phyloP scores from a whole-genome alignment of 441 rosid species.

The Eugenia klotzschiana region DNA sequence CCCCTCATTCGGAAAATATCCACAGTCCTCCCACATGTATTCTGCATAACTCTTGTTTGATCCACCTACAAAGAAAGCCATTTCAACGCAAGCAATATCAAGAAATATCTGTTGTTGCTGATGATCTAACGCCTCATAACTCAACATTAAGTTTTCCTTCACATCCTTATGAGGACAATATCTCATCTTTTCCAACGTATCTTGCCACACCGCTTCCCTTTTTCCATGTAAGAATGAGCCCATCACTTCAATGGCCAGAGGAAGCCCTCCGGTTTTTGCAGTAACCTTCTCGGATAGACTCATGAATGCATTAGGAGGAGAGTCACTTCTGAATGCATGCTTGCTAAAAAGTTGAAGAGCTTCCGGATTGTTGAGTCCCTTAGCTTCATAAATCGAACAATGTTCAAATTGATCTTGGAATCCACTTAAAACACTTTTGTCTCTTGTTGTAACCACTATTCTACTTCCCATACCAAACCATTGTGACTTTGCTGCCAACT shows the following conservation, averaged over 20 bases:
- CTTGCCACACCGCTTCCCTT: neutral
- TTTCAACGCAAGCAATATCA: neutral
- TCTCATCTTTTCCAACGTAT: neutral
- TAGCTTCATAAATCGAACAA: neutral
- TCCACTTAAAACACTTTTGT: neutral
- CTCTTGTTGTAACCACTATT: neutral
- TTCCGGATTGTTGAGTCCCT: neutral
- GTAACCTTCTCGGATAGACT: neutral
- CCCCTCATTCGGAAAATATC: neutral
- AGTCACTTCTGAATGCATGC: neutral
- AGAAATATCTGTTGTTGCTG: neutral
- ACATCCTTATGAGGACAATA: neutral
- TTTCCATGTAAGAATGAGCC: neutral
- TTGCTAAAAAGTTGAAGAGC: neutral
- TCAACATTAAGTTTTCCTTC: neutral
- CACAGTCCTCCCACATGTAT: neutral
- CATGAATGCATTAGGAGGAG: neutral
- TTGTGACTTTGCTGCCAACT: neutral
- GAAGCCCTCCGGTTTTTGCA: neutral
- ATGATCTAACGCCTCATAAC: neutral
- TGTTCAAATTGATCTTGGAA: neutral
- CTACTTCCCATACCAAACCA: neutral
- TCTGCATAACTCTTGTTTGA: fast-evolving
- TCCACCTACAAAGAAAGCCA: fast-evolving
- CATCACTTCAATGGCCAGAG: neutral